phyloP scores from a whole-genome alignment of 2,329 filamentous ascomycete genomes.

The Colletotrichum chrysophilum region DNA sequence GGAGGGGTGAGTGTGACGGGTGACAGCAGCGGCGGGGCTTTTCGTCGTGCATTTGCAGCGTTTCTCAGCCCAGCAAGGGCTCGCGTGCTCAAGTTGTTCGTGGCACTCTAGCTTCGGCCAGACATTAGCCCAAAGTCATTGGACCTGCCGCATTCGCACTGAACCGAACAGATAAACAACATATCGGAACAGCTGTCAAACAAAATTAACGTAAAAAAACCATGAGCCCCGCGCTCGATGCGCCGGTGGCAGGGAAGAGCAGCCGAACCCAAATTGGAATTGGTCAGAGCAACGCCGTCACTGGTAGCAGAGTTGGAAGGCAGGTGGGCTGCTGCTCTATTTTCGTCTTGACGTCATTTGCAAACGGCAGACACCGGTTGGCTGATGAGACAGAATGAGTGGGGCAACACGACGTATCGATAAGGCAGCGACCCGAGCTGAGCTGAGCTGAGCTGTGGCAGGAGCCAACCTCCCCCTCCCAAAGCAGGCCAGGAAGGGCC shows the following conservation, averaged over 20 bases:
- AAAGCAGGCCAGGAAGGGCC: not conserved
- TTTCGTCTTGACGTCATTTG: constrained; percentile 10
- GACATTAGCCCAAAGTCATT: not conserved
- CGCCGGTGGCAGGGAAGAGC: not conserved
- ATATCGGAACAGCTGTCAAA: not conserved
- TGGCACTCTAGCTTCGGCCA: not conserved
- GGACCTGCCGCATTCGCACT: not conserved
- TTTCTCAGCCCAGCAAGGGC: not conserved
- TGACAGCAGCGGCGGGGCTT: not conserved
- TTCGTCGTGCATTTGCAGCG: not conserved
- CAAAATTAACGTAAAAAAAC: not conserved
- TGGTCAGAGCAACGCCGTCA: not conserved
- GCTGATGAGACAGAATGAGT: not conserved
- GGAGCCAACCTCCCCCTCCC: not conserved
- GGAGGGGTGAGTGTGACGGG: not conserved
- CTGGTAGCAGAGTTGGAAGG: not conserved
- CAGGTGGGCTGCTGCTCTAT: constrained; percentile 2
- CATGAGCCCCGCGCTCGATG: not conserved
- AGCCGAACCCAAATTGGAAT: not conserved
- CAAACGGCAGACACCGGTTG: not conserved
- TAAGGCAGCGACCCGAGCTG: not conserved
- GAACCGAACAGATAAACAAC: not conserved
- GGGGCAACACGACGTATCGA: not conserved
- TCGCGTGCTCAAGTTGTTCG: not conserved
- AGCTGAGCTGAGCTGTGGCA: not conserved